These are phyloP conservation scores for Cryptococcus wingfieldii DNA, from an alignment of 1,284 basidiomycete genomes.

Conservation along the genomic window DNA sequence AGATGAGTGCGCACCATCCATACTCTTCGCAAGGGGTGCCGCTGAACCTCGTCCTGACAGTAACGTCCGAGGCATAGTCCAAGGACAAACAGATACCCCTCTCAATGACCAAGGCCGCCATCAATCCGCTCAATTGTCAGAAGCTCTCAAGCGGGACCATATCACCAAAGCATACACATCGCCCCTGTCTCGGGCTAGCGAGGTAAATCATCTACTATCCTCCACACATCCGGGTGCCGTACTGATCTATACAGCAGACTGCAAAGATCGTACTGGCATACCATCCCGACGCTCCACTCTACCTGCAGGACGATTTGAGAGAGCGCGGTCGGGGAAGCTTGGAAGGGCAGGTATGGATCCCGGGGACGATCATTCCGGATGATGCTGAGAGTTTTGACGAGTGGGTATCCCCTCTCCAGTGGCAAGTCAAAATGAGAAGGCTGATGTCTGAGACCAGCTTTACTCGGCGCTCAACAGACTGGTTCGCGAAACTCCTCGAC, in stretches of 20 bases:
- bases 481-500: constrained; percentile 13
- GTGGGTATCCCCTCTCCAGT: constrained; percentile 13
- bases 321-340: constrained; percentile 37
- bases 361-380: constrained; percentile 19
- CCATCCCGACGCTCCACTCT: constrained; percentile 21
- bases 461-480: constrained; percentile 3
- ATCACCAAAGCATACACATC: constrained; percentile 32
- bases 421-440: too few species aligned
- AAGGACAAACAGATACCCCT: constrained; percentile 45
- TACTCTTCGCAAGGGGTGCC: too few species aligned
- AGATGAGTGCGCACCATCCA: constrained; percentile 31
- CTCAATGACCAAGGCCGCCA: constrained; percentile 41
- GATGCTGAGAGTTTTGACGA: constrained; percentile 26
- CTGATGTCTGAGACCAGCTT: constrained; percentile 7
- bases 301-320: constrained; percentile 21
- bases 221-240: neutral
- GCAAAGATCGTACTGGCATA: constrained; percentile 26
- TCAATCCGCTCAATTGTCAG: constrained; percentile 28
- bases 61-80: constrained; percentile 42
- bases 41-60: constrained; percentile 13
- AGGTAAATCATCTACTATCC: constrained; percentile 24
- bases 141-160: constrained; percentile 19
- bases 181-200: constrained; percentile 33
- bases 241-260: constrained; percentile 20
- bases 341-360: constrained; percentile 24